Evolutionary conservation across 345 rosid species (phyloP).

Genomic region (Euphorbia lathyris): DNA sequence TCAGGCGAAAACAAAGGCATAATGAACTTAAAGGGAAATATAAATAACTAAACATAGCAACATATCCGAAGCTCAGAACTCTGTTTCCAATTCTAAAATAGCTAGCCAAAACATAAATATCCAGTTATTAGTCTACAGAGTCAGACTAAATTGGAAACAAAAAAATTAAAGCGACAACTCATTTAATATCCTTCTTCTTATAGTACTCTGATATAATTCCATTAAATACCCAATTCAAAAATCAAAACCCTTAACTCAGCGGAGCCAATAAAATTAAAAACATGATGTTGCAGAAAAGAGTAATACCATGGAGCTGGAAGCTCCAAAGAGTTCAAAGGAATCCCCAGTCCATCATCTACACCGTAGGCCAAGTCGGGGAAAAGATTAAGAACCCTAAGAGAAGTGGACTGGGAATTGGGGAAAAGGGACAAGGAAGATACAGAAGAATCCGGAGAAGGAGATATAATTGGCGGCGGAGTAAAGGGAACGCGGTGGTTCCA

Average conservation of each 20-base stretch:
- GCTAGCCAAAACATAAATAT: neutral
- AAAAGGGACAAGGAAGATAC: constrained; percentile 2
- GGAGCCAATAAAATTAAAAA: neutral
- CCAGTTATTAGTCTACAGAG: too few species aligned
- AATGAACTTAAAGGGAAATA: neutral
- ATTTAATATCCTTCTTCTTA: neutral
- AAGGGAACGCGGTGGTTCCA: constrained; percentile 56
- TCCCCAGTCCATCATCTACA: constrained; percentile 35
- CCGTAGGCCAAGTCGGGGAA: constrained; percentile 39
- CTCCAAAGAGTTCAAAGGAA: constrained; percentile 47
- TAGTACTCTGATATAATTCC: neutral
- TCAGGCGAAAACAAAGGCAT: neutral
- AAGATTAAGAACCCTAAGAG: constrained; percentile 22
- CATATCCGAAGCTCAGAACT: neutral
- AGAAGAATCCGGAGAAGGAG: constrained; percentile 41
- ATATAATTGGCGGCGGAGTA: constrained; percentile 35
- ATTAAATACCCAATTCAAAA: neutral
- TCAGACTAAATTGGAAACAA: neutral
- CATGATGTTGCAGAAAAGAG: neutral
- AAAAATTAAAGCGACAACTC: neutral
- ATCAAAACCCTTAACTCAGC: neutral
- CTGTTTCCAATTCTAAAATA: neutral
- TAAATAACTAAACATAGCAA: neutral
- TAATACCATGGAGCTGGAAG: constrained; percentile 88
- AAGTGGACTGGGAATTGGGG: constrained; percentile 18